phyloP scores from a whole-genome alignment of 306 rosid species.

The Cucumis melo region DNA sequence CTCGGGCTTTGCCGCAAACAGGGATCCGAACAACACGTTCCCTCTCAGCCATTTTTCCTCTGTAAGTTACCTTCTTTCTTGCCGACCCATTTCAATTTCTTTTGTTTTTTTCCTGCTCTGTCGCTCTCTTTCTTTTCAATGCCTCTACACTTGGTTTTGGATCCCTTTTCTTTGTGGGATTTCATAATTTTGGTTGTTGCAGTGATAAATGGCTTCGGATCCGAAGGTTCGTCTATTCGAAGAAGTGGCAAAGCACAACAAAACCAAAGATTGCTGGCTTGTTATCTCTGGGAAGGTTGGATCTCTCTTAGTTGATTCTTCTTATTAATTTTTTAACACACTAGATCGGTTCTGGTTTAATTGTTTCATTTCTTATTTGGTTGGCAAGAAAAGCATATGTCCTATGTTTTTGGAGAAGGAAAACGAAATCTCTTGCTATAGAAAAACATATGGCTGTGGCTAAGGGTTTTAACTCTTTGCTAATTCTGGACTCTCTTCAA shows the following conservation, averaged over 20 bases:
- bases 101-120: background rate
- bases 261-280: slow-evolving; percentile 87
- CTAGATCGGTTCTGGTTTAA: background rate
- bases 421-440: background rate
- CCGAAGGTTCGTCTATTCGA: slow-evolving; percentile 52
- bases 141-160: background rate
- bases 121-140: background rate
- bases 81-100: background rate
- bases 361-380: background rate
- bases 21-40: background rate
- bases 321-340: background rate
- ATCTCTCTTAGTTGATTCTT: slow-evolving; percentile 10
- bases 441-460: background rate
- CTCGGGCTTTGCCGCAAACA: background rate
- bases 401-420: background rate
- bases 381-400: background rate
- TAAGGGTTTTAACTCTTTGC: background rate
- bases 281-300: slow-evolving; percentile 72
- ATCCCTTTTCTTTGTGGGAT: background rate
- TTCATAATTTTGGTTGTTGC: background rate
- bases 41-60: background rate
- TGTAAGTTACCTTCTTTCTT: background rate
- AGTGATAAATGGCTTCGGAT: slow-evolving; percentile 55
- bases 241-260: slow-evolving; percentile 62
- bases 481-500: background rate